phyloP scores from a whole-genome alignment of 768 basidiomycete species.

The Trichaptum fuscoviolaceum region DNA sequence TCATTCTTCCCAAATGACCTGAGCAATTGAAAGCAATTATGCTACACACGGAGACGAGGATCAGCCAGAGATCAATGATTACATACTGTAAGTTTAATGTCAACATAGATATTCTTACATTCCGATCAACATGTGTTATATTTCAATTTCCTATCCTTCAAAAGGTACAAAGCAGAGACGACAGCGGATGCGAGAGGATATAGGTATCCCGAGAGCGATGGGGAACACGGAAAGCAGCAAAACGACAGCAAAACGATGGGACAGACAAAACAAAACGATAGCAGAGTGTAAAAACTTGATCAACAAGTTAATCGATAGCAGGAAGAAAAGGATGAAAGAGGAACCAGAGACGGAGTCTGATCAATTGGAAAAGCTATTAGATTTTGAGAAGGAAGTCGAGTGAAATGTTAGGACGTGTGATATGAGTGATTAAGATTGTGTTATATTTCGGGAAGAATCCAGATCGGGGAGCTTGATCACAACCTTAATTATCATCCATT shows the following conservation, averaged over 20 bases:
- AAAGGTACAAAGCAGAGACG: too few species aligned
- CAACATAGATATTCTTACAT: too few species aligned
- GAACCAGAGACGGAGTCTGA: not conserved
- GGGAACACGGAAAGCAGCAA: not conserved
- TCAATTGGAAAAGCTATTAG: not conserved
- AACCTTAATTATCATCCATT: not conserved
- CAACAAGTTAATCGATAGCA: not conserved
- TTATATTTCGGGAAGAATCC: too few species aligned
- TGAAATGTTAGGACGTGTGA: too few species aligned
- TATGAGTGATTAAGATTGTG: too few species aligned
- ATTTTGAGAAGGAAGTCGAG: not conserved
- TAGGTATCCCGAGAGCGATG: not conserved
- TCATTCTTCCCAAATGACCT: too few species aligned
- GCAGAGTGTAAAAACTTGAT: not conserved
- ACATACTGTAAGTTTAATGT: too few species aligned
- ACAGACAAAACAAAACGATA: not conserved
- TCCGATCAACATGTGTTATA: too few species aligned
- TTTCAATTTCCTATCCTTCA: too few species aligned
- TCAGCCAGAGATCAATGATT: too few species aligned
- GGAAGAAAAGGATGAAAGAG: not conserved
- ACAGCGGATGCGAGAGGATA: not conserved
- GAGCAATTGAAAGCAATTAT: too few species aligned
- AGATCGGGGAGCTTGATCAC: not conserved
- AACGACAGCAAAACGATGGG: not conserved
- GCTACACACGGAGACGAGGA: too few species aligned